Evolutionary conservation across 495 filamentous ascomycete genomes (phyloP), one percentile per base, ranked within the genome.

Genomic region (Aspergillus hancockii): DNA sequence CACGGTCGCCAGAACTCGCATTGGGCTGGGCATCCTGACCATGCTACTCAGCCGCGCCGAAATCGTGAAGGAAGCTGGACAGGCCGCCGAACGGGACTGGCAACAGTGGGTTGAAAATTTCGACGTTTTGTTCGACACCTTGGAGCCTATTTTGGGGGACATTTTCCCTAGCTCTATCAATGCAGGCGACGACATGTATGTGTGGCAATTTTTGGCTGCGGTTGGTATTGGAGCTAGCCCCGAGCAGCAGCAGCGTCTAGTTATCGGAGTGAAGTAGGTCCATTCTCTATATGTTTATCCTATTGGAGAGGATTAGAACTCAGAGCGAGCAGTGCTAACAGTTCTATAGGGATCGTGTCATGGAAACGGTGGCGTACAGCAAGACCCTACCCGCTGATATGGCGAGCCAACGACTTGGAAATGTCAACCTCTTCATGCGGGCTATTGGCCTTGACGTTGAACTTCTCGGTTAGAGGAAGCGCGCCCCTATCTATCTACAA

Each of bases 351-450:
- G 95, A 98, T 64, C 87, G 93, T 55, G 94, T 98, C 54, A 95
- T 98, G 92, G 94, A 97, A 68, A 98, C 94, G 3, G 89, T 97
- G 8, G 75, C 79, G 38, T 85, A 95, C 32, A 87, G 90, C 67
- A 96, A 94, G 79, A 91, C 89, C 3, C 84, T 98, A 14, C 94
- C 95, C 13, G 80, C 86, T 18, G 91, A 94, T 43, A 87, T 97
- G 84, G 84, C 88, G 18, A 85, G 83, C 64, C 83, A 88, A 68
- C 87, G 92, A 55, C 79, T 95, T 49, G 87, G 87, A 57, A 93
- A 97, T 68, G 95, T 98, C 63, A 98, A 98, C 73, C 77, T 98
- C 30, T 98, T 98, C 71, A 97, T 98, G 93, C 85, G 91, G 61
- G 94, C 93, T 53, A 98, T 98, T 71, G 95, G 94, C 5, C 81